These are phyloP conservation scores for Microsporum canis DNA, from an alignment of 2,329 filamentous ascomycete species.

Conservation along the genomic window DNA sequence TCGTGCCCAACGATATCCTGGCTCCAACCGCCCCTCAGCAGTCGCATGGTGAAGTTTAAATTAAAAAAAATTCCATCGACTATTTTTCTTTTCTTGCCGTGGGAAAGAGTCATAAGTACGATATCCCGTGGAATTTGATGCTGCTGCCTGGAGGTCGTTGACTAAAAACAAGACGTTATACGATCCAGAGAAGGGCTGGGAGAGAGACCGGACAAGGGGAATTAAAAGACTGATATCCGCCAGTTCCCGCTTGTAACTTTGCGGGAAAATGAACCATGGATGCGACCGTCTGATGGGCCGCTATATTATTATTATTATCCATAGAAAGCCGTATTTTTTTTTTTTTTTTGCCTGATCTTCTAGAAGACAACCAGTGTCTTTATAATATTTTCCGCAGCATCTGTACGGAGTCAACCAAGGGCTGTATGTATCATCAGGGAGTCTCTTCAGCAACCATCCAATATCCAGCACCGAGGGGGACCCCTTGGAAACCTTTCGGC, in stretches of 20 bases:
- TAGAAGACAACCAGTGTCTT: neutral
- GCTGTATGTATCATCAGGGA: neutral
- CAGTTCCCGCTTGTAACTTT: slow-evolving; percentile 2
- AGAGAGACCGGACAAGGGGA: neutral
- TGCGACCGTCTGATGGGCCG: neutral
- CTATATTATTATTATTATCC: neutral
- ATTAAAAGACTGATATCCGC: neutral
- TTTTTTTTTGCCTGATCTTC: neutral
- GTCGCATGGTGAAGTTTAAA: slow-evolving; percentile 1
- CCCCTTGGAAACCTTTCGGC: neutral
- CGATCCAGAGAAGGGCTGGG: neutral
- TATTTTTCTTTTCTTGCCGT: neutral
- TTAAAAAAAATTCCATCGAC: neutral
- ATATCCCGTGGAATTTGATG: neutral
- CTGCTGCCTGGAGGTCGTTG: neutral
- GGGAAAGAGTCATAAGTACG: neutral
- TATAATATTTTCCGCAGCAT: neutral
- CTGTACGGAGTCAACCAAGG: neutral
- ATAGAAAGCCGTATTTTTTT: neutral
- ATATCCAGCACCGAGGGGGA: neutral
- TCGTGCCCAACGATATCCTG: slow-evolving; percentile 7
- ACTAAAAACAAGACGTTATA: neutral
- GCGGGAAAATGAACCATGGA: neutral
- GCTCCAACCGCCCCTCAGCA: slow-evolving; percentile 2
- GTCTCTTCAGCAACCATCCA: neutral